A percentile compares a stretch with the other conserved stretches of the same genome.
These are phyloP conservation scores for Sanghuangporus weigelae DNA, from an alignment of 1,284 basidiomycete species.

Conservation along the genomic window DNA sequence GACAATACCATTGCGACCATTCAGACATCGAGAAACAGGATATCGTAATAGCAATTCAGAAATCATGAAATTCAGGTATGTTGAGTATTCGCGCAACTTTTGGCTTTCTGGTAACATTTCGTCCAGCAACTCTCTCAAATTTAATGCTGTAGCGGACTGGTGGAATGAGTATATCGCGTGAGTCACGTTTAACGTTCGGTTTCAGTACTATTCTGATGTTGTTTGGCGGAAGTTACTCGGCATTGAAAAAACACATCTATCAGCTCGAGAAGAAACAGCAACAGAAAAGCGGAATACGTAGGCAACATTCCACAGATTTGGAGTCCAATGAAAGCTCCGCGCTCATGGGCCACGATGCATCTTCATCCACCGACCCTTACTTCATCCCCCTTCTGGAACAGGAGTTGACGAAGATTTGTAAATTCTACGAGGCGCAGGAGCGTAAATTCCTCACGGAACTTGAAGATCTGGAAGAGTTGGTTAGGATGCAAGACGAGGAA, in stretches of 20 bases:
- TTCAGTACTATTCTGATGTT: not conserved
- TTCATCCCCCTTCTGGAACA: slow-evolving; percentile 78
- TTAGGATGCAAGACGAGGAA: slow-evolving; percentile 60
- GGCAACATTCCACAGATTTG: slow-evolving; percentile 46
- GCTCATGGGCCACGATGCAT: slow-evolving; percentile 39
- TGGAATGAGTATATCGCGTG: slow-evolving; percentile 89
- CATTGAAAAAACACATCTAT: slow-evolving; percentile 83
- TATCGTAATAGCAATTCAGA: not conserved
- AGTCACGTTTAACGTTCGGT: slow-evolving; percentile 26
- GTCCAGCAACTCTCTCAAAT: slow-evolving; percentile 70
- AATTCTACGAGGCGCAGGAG: slow-evolving; percentile 80
- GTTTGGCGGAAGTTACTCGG: slow-evolving; percentile 58
- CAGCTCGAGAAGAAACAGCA: slow-evolving; percentile 73
- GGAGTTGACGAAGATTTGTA: slow-evolving; percentile 79
- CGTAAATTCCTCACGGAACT: slow-evolving; percentile 66
- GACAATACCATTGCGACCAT: slow-evolving; percentile 10
- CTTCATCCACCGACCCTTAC: slow-evolving; percentile 43
- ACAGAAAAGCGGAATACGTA: slow-evolving; percentile 25
- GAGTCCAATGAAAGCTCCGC: slow-evolving; percentile 59
- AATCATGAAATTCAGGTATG: slow-evolving; percentile 18
- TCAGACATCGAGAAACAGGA: not conserved
- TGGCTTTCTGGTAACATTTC: not conserved
- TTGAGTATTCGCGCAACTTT: not conserved
- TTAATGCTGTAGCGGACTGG: slow-evolving; percentile 94
- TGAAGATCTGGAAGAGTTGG: slow-evolving; percentile 58